These are phyloP conservation scores for Kitagawia praeruptora DNA, from an alignment of 129 eudicot genomes.

Conservation along the genomic window DNA sequence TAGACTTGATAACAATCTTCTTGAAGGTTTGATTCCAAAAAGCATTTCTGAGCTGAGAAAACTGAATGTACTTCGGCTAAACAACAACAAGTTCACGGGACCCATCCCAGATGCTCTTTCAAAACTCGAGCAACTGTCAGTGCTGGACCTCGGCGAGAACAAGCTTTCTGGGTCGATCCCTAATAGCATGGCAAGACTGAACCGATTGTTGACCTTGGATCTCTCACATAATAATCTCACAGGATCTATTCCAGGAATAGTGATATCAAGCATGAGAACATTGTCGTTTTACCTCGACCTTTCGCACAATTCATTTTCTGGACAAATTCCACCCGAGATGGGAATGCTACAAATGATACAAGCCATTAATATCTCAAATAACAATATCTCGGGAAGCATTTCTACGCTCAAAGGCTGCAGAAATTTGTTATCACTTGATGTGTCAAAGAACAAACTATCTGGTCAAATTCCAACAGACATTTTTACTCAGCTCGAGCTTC, in stretches of 20 bases:
- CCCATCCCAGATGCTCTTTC: slow-evolving; percentile 44
- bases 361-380: slow-evolving; percentile 65
- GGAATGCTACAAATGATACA: slow-evolving; percentile 68
- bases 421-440: slow-evolving; percentile 52
- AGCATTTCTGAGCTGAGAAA: slow-evolving; percentile 44
- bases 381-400: slow-evolving; percentile 57
- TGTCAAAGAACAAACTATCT: slow-evolving; percentile 50
- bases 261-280: slow-evolving; percentile 47
- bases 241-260: slow-evolving; percentile 43
- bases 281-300: slow-evolving; percentile 57
- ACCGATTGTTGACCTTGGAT: slow-evolving; percentile 35
- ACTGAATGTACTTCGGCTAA: slow-evolving; percentile 38
- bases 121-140: slow-evolving; percentile 45
- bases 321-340: slow-evolving; percentile 53
- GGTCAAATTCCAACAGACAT: slow-evolving; percentile 32
- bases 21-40: slow-evolving; percentile 63
- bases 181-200: slow-evolving; percentile 31
- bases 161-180: slow-evolving; percentile 58
- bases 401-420: slow-evolving; percentile 52
- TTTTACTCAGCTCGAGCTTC: slow-evolving; percentile 26
- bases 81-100: slow-evolving; percentile 49
- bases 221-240: slow-evolving; percentile 53
- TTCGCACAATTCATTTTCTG: slow-evolving; percentile 52
- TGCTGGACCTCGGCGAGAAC: slow-evolving; percentile 60
- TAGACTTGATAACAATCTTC: slow-evolving; percentile 29